Base-by-base conservation (phyloP, 768 basidiomycete species). In the Sistotremastrum niveocremeum region DNA sequence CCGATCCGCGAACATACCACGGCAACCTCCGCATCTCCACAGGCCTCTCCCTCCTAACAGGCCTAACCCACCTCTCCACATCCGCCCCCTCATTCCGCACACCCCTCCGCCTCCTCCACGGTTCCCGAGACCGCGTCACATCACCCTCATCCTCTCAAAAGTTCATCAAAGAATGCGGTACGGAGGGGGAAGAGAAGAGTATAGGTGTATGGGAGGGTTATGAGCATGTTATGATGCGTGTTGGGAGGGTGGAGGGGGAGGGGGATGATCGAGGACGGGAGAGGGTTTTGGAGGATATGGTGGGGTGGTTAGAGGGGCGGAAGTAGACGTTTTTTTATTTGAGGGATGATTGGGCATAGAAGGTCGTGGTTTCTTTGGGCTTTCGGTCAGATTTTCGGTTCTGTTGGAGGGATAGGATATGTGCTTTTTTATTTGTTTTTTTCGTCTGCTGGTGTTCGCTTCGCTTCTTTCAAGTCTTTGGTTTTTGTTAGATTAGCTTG, bases 71-170 rank as follows among this genome's bases (percentile, higher is more conserved):
- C 42, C 48, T 62, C 10, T 49, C 48, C 2, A n/a, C n/a, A n/a
- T n/a, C n/a, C n/a, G n/a, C n/a, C 31, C 7, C 32, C 41, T 37
- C 12, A n/a, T 33, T 55, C 30, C 12, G n/a, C n/a, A 11, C 42
- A 52, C 62, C 65, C 4, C 60, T 65, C n/a, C 59, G 57, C 5
- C 51, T 65, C 36, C 46, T 65, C n/a, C 65, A 65, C 45, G 64
- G 65, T 0, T 51, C 54, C 31, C 41, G 55, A 7, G 62, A 65
- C 50, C 59, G 64, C 12, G 60, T 56, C 3, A 63, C 61, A 5
- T 59, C 58, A 1, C 20, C 20, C 20, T 20, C 20, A n/a, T 20
- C 20, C 20, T 57, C 60, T 49, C 43, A 52, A 5, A 57, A 55
- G 2, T 62, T 62, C 3, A 43, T 61, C 28, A 53, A 53, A 12